Evolutionary conservation across 257 asterid genomes (phyloP).

Genomic region (Jacaranda copaia): DNA sequence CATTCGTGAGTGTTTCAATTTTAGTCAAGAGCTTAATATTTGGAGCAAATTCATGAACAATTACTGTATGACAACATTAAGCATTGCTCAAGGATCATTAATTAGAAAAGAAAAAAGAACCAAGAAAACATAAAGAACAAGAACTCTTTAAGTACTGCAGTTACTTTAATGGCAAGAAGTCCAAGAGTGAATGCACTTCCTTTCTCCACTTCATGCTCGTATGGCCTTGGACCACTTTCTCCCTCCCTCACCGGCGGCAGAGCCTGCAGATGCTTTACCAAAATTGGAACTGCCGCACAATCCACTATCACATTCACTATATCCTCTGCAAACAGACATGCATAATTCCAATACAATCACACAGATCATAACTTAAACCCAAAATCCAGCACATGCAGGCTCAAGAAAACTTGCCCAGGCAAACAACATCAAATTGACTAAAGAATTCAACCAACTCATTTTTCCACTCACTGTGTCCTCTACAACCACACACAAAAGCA

Average conservation of each 20-base stretch:
- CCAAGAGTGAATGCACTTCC: constrained; percentile 99
- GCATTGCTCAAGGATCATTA: background rate
- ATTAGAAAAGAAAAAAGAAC: background rate
- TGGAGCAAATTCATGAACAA: constrained; percentile 16
- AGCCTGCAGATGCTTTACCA: constrained; percentile 82
- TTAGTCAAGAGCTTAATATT: constrained; percentile 5
- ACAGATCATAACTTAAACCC: constrained; percentile 38
- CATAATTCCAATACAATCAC: constrained; percentile 35
- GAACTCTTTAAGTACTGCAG: constrained; percentile 24
- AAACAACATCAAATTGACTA: constrained; percentile 10
- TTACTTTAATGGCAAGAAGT: constrained; percentile 93
- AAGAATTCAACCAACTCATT: background rate
- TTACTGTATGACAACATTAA: background rate
- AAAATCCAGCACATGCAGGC: constrained; percentile 27
- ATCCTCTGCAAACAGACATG: constrained; percentile 76
- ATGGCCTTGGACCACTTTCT: constrained; percentile 51
- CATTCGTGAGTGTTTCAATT: constrained; percentile 8
- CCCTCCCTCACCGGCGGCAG: constrained; percentile 58
- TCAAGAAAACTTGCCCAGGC: constrained; percentile 11
- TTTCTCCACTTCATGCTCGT: constrained; percentile 95
- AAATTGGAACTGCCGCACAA: constrained; percentile 86
- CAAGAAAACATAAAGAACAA: constrained; percentile 11
- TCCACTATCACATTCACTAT: constrained; percentile 85
- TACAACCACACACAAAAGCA: constrained; percentile 25
- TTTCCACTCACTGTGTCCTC: constrained; percentile 18